A percentile compares a stretch with the other conserved stretches of the same genome.
Evolutionary conservation across 2,329 filamentous ascomycete species (phyloP).

Genomic region (Penicillium brasilianum): DNA sequence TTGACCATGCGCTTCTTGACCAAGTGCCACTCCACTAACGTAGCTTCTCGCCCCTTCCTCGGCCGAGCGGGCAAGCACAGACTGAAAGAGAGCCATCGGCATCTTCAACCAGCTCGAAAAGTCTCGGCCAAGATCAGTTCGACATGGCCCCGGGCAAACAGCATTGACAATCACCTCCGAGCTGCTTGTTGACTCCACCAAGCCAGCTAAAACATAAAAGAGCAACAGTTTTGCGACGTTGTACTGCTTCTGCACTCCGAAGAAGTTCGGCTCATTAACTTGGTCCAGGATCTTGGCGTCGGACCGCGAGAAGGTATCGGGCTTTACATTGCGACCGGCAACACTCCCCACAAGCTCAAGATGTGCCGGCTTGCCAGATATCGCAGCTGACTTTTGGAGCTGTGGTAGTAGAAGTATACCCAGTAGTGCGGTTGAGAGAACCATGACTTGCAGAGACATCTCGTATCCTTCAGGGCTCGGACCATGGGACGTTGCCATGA

Average conservation of each 20-base stretch:
- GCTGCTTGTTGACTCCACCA: neutral
- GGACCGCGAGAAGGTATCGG: neutral
- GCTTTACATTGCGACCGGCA: neutral
- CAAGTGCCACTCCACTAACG: conserved; percentile 9
- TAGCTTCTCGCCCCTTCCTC: conserved; percentile 11
- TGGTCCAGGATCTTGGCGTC: neutral
- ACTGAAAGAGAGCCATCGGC: neutral
- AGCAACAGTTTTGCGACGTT: neutral
- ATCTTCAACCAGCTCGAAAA: neutral
- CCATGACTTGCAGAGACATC: conserved; percentile 11
- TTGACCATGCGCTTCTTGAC: conserved; percentile 8
- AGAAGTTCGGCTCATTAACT: neutral
- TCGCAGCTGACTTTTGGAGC: neutral
- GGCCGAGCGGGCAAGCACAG: conserved; percentile 3
- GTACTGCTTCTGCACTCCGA: neutral
- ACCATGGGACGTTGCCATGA: conserved; percentile 1
- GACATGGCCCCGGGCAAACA: neutral
- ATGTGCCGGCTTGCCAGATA: neutral
- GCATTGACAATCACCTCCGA: neutral
- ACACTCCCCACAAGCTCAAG: neutral
- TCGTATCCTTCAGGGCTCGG: conserved; percentile 11
- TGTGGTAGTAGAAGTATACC: conserved; percentile 3
- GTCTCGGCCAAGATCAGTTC: neutral
- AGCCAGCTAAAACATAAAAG: neutral
- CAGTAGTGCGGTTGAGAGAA: conserved; percentile 10